These are phyloP conservation scores for Kodamaea suecica DNA, from an alignment of 1,139 yeast genomes.

Conservation along the genomic window DNA sequence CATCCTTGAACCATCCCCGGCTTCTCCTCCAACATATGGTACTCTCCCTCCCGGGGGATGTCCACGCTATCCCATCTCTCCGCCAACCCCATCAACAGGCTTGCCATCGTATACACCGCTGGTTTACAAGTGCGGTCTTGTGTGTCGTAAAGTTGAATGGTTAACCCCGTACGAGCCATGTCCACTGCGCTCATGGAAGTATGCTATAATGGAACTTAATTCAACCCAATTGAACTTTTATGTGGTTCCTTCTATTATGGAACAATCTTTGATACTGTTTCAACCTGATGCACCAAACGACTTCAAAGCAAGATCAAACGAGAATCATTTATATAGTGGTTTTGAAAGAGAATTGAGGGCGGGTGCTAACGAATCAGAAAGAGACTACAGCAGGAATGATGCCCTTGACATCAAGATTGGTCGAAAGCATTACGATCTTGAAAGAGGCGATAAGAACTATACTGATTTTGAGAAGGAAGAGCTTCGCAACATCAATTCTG, in stretches of 20 bases:
- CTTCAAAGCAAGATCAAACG: too few relatives aligned
- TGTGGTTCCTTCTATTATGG: slow-evolving; percentile 34
- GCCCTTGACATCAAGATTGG: too few relatives aligned
- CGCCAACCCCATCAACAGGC: slow-evolving; percentile 7
- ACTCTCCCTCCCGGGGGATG: slow-evolving; percentile 48
- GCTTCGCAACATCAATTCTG: slow-evolving; percentile 19
- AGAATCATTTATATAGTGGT: too few relatives aligned
- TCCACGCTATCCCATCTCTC: slow-evolving; percentile 48
- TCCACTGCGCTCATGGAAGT: slow-evolving; percentile 60
- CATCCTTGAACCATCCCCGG: slow-evolving; percentile 51
- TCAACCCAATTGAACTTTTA: slow-evolving; percentile 74
- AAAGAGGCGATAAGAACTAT: slow-evolving; percentile 14
- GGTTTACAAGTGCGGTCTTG: slow-evolving; percentile 51
- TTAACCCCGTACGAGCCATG: slow-evolving; percentile 63
- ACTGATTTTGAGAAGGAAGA: slow-evolving; percentile 17
- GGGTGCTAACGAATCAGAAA: too few relatives aligned
- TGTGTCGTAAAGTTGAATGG: slow-evolving; percentile 63
- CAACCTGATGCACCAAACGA: slow-evolving; percentile 11
- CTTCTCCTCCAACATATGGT: slow-evolving; percentile 46
- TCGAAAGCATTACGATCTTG: too few relatives aligned
- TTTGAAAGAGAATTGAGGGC: too few relatives aligned
- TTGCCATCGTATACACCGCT: slow-evolving; percentile 46
- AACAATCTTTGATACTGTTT: slow-evolving; percentile 26
- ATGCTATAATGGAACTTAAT: slow-evolving; percentile 61
- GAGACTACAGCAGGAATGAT: too few relatives aligned